A percentile compares a stretch with the other conserved stretches of the same genome.
phyloP scores from a whole-genome alignment of 495 filamentous ascomycete species.

The Aspergillus ellipticus region DNA sequence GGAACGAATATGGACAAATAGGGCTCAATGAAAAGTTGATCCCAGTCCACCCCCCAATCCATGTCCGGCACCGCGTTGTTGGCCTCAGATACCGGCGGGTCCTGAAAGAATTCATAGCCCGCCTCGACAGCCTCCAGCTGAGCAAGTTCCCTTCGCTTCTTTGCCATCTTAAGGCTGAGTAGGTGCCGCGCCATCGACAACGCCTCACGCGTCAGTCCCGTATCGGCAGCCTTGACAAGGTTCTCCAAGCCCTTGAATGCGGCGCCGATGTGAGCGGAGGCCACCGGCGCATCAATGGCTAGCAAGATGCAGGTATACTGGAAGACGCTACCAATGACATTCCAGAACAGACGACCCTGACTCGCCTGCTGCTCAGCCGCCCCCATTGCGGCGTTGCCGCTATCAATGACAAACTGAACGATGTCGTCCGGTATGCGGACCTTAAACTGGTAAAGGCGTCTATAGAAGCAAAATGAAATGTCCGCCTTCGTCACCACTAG shows the following conservation, averaged over 20 bases:
- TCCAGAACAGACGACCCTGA: constrained; percentile 30
- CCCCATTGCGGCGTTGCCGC: constrained; percentile 22
- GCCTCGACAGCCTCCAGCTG: constrained; percentile 31
- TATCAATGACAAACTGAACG: constrained; percentile 22
- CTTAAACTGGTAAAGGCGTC: constrained; percentile 30
- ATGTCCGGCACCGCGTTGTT: constrained; percentile 17
- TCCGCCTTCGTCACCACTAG: constrained; percentile 30
- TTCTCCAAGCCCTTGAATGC: constrained; percentile 29
- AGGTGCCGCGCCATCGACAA: constrained; percentile 30
- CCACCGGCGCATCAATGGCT: constrained; percentile 25
- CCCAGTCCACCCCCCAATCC: constrained; percentile 24
- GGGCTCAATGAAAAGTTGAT: constrained; percentile 29
- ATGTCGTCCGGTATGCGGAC: constrained; percentile 17
- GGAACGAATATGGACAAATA: constrained; percentile 24
- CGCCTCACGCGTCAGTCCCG: constrained; percentile 26
- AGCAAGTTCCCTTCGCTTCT: constrained; percentile 28
- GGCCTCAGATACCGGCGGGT: constrained; percentile 11
- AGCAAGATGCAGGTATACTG: constrained; percentile 28
- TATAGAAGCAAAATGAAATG: constrained; percentile 32
- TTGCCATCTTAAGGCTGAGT: constrained; percentile 24
- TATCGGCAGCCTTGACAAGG: constrained; percentile 27
- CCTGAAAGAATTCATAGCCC: constrained; percentile 14
- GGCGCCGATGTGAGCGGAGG: constrained; percentile 19
- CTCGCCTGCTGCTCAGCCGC: constrained; percentile 24
- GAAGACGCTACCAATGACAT: constrained; percentile 32